Base-by-base conservation (phyloP, 805 yeast species). In the Deakozyma indianensis region DNA sequence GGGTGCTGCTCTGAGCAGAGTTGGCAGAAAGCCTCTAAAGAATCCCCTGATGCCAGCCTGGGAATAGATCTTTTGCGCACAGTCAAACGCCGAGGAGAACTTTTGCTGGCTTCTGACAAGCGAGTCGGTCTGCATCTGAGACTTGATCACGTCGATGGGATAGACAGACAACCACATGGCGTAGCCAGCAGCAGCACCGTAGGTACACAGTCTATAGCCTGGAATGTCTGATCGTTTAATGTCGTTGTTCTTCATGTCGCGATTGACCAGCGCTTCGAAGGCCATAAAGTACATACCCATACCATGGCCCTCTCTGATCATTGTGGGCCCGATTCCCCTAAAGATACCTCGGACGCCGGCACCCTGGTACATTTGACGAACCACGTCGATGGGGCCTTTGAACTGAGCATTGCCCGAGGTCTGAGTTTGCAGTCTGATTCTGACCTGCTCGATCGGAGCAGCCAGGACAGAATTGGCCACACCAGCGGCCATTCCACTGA, bases 1-100 rank as follows among this genome's bases (percentile, higher is more conserved):
- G 0, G 98, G 98, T 2, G 95, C 95, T 43, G 99, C 97, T 66
- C 99, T 81, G 51, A 92, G 67, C 51, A 92, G 76, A 0, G 97
- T 88, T 32, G 98, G 96, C 18, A 77, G 64, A 59, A 94, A 88
- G 1, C 99, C 99, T 64, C 80, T 80, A 65, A 84, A 83, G 16
- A 75, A 65, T 0, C 94, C 95, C 47, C 62, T 64, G 54, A 70
- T 59, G 3, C 95, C 94, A 40, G 56, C 58, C 27, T 52, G 43
- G 45, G 69, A 69, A 56, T 84, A 83, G 3, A 87, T 82, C 46
- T 75, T 75, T 50, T 63, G 70, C 4, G 77, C 85, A 23, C 86
- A 94, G 48, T 74, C 74, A n/a, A 71, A 41, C 32, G 83, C 69
- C 35, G 73, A 74, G 45, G 64, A 73, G 62, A 74, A 85, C 35